Evolutionary conservation across 768 basidiomycete species (phyloP), one percentile per base, ranked within the genome.

Genomic region (Paxillus rubicundulus): DNA sequence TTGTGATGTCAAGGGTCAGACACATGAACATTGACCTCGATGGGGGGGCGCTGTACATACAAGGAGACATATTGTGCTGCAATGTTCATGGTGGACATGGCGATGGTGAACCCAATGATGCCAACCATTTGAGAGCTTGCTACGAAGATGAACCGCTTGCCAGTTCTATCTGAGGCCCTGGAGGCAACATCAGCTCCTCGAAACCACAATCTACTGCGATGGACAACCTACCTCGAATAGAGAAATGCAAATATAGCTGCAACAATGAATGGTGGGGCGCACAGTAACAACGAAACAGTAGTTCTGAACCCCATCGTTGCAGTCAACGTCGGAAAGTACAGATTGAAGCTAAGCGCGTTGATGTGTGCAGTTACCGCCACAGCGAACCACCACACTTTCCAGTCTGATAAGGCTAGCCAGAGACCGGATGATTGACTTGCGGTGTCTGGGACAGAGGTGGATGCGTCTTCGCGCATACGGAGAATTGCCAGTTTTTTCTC

Each of bases 371-470:
- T 79, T 47, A 87, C 65, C 1, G 82, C 76, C 18, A 87, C 50
- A 13, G 86, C 77, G 40, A 92, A 73, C 79, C 79, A 86, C 84
- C 87, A 92, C 21, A 92, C 85, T 67, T 82, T 86, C 84, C 84
- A 83, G 62, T 92, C 89, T 20, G 72, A 73, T 45, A 87, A 24
- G 12, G 87, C 85, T 56, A 83, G 61, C 10, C 66, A 52, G 5
- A 89, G 63, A 5, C 85, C 86, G 28, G 70, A 65, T n/a, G 67
- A 57, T 34, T 33, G 70, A 5, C 69, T 70, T 9, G 64, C 44
- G 36, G 36, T 14, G n/a, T 37, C 36, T 14, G 13, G 33, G 12
- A n/a, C 30, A 20, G 32, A 20, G 72, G 33, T 37, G 24, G 17
- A 2, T 9, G 44, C 17, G 33, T 86, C 85, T 62, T 86, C 85